A percentile compares a stretch with the other conserved stretches of the same genome.
Conservation (phyloP, 1,284 basidiomycete species). For the Microbotryum lychnidis-dioicae region DNA sequence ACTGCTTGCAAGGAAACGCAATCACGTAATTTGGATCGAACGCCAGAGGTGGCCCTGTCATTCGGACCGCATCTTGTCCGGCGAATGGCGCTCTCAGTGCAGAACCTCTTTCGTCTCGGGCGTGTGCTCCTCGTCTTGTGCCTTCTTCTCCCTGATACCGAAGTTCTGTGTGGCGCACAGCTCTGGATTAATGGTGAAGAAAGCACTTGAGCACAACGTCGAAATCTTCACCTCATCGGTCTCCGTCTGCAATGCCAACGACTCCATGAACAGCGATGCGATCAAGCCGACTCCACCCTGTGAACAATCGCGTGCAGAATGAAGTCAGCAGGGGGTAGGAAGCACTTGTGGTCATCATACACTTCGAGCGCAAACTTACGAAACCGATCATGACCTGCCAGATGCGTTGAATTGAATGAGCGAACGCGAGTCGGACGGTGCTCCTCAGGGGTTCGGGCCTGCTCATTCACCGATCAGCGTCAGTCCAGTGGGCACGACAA, state of each 20-base stretch:
- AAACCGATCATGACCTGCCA: constrained; percentile 29
- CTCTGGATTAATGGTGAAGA: background rate
- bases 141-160: constrained; percentile 5
- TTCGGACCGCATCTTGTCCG: too few relatives aligned
- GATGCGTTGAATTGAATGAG: constrained; percentile 17
- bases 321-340: background rate
- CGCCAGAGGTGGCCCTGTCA: too few relatives aligned
- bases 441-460: constrained; percentile 22
- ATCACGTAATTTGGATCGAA: too few relatives aligned
- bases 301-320: too few relatives aligned
- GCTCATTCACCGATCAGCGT: background rate
- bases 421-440: constrained; percentile 17
- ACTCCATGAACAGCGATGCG: constrained; percentile 10
- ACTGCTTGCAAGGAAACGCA: too few relatives aligned
- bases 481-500: background rate
- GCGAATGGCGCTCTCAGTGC: too few relatives aligned
- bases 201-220: background rate
- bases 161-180: background rate
- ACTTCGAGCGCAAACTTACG: background rate
- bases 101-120: too few relatives aligned
- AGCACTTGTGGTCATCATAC: fast-evolving
- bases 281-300: constrained; percentile 12
- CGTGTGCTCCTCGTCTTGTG: too few relatives aligned
- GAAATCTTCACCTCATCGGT: constrained; percentile 9
- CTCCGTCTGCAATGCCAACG: constrained; percentile 6